These are phyloP conservation scores for Plantago coronopus DNA, from an alignment of 305 asterid species.

Conservation along the genomic window DNA sequence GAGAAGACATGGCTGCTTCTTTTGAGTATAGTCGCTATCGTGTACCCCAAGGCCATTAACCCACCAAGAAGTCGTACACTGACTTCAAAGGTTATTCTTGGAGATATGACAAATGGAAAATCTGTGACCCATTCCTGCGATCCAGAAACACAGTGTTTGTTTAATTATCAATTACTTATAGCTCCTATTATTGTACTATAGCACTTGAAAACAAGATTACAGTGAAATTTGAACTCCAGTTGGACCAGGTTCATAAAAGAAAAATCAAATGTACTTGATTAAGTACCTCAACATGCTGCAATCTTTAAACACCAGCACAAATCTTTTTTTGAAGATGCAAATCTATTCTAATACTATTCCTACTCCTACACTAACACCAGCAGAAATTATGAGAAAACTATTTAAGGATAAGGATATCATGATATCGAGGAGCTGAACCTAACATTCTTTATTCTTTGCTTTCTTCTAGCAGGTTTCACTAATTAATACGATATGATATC, in stretches of 20 bases:
- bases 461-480: constrained; percentile 17
- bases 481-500: neutral
- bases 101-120: constrained; percentile 94
- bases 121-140: constrained; percentile 96
- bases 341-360: no score
- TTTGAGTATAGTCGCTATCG: constrained; percentile 94
- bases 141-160: constrained; percentile 26
- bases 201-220: neutral
- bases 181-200: neutral
- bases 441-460: constrained; percentile 9
- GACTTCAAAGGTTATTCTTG: constrained; percentile 98
- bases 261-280: no score
- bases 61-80: constrained; percentile 99
- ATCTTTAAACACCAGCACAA: no score
- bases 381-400: no score
- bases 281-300: no score
- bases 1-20: constrained; percentile 84
- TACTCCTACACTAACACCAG: no score
- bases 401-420: neutral
- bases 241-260: neutral
- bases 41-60: constrained; percentile 97
- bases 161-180: neutral
- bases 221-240: neutral
- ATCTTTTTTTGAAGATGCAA: no score
- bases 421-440: constrained; percentile 10